Evolutionary conservation across 2,329 filamentous ascomycete species (phyloP), one percentile per base, ranked within the genome.

Genomic region (Penicillium rolfsii): DNA sequence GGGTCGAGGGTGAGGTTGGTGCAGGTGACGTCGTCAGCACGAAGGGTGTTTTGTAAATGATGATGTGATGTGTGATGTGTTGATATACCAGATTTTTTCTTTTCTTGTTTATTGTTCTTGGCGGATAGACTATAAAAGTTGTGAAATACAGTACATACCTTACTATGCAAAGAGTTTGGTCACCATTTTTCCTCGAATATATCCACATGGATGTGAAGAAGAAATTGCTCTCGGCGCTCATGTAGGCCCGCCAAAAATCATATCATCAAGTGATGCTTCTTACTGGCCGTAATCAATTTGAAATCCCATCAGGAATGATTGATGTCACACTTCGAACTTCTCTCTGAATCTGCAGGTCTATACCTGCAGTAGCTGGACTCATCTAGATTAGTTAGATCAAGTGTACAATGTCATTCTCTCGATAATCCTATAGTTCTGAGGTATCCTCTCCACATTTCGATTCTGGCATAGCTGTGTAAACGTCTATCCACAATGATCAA

Each of bases 1-100:
- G 87, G 69, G 87, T 94, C 35, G 85, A 87, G 45, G 92, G 91
- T 11, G 89, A 97, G 52, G 86, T 89, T 50, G 92, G 90, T 75
- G 93, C 96, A 79, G 93, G 92, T 2, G 95, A 99, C 83, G 88
- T 98, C 28, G 91, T 93, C 56, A 97, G 93, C 81, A 98, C 94
- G 8, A 98, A 98, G 85, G 94, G 94, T 11, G 96, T 96, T 36
- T 77, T 97, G 77, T 87, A 71, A 67, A 62, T 53, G 59, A 58
- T 52, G 41, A 41, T 28, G 56, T 45, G 57, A 33, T 33, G 46
- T 62, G 28, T 40, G 40, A 59, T 56, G 56, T 53, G 40, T 33
- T 56, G 52, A 58, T 58, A 62, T 45, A 54, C 52, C 48, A 22
- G 1, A 22, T 26, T 53, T 26, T 5, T 33, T 11, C 30, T 33